phyloP scores from a whole-genome alignment of 192 early-diverging fungal species.

The Mortierella claussenii region DNA sequence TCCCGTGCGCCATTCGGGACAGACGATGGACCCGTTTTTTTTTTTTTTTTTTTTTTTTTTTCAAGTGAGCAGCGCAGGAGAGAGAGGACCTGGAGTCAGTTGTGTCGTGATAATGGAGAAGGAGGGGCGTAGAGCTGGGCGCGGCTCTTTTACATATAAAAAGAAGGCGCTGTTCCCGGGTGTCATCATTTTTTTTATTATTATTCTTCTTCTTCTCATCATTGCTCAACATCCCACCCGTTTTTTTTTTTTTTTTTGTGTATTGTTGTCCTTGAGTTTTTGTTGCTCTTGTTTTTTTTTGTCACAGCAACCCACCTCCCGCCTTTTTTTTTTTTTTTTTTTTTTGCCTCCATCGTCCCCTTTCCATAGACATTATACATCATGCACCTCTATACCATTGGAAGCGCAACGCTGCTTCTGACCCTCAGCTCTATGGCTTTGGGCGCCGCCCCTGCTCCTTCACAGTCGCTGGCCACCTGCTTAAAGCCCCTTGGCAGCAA shows the following conservation, averaged over 20 bases:
- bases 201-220: background rate
- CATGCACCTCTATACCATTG: conserved; percentile 16
- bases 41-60: too few relatives aligned
- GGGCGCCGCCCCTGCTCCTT: background rate
- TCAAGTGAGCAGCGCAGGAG: too few relatives aligned
- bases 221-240: background rate
- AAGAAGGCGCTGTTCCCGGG: too few relatives aligned
- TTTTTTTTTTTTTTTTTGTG: background rate
- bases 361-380: background rate
- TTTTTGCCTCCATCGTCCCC: background rate
- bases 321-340: background rate
- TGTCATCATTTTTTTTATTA: too few relatives aligned
- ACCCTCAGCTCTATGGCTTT: conserved; percentile 4
- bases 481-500: conserved; percentile 22
- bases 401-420: conserved; percentile 18
- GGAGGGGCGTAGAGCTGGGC: too few relatives aligned
- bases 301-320: background rate
- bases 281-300: background rate
- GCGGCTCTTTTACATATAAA: too few relatives aligned
- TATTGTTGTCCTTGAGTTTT: background rate
- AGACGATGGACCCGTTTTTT: too few relatives aligned
- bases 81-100: too few relatives aligned
- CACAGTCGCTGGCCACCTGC: conserved; percentile 9
- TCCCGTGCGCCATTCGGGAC: too few relatives aligned
- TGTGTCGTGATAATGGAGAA: too few relatives aligned